A percentile compares a stretch with the other conserved stretches of the same genome.
phyloP scores from a whole-genome alignment of 2,329 filamentous ascomycete genomes.

The Septoria linicola region DNA sequence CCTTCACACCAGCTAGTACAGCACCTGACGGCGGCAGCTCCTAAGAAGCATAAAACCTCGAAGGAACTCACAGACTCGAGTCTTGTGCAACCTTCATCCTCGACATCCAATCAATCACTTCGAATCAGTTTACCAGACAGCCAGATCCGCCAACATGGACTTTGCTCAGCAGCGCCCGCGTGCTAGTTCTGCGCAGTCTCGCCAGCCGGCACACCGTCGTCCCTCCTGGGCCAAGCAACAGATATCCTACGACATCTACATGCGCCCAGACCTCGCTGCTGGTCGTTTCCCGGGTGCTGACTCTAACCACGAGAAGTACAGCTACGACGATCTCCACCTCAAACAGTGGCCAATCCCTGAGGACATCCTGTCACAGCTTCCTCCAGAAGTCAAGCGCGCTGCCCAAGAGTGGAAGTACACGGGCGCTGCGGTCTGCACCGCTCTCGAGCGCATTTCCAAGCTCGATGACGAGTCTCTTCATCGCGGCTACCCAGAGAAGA shows the following conservation, averaged over 20 bases:
- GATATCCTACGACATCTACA: conserved; percentile 28
- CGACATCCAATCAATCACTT: neutral
- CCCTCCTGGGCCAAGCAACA: conserved; percentile 32
- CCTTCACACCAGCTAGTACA: neutral
- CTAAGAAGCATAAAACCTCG: neutral
- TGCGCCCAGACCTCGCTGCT: conserved; percentile 26
- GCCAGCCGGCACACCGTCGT: conserved; percentile 32
- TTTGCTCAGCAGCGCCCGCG: conserved; percentile 7
- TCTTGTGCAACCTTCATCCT: neutral
- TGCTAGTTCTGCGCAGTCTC: conserved; percentile 9
- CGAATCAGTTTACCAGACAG: too few species aligned
- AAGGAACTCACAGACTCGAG: neutral
- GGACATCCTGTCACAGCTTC: conserved; percentile 41
- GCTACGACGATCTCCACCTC: conserved; percentile 41
- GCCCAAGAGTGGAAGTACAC: conserved; percentile 44
- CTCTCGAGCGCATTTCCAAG: conserved; percentile 38
- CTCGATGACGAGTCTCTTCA: conserved; percentile 37
- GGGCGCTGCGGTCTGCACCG: conserved; percentile 48
- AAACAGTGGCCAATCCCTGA: conserved; percentile 41
- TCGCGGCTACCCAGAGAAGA: conserved; percentile 35
- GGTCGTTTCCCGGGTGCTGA: conserved; percentile 28
- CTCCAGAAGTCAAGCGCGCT: conserved; percentile 36
- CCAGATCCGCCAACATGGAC: conserved; percentile 2
- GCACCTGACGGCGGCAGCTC: neutral
- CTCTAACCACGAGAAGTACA: conserved; percentile 36